Percentiles rank a stretch among this genome's conserved stretches.
These are phyloP conservation scores for Saccharomyces hybrid DNA, from an alignment of 1,139 yeast genomes.

Conservation along the genomic window DNA sequence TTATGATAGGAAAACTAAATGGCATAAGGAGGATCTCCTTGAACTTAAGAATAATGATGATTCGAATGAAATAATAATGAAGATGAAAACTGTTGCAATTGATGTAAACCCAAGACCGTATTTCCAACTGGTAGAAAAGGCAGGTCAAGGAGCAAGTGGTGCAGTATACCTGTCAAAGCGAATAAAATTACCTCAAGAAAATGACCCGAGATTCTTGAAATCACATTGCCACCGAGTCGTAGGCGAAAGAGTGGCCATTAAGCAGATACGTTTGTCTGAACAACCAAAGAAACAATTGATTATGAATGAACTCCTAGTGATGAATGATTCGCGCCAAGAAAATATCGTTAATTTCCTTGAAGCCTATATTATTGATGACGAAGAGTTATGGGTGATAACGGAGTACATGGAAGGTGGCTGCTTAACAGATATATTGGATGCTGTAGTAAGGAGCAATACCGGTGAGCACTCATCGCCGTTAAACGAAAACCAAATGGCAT, in stretches of 20 bases:
- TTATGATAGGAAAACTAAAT: not conserved
- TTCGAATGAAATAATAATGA: constrained; percentile 68
- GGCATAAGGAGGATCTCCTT: not conserved
- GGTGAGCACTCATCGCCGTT: constrained; percentile 30
- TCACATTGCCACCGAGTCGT: constrained; percentile 19
- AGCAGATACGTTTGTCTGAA: constrained; percentile 84
- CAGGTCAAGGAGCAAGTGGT: constrained; percentile 99
- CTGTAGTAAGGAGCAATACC: constrained; percentile 41
- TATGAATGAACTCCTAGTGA: constrained; percentile 83
- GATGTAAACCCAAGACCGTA: constrained; percentile 72
- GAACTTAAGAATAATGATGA: constrained; percentile 48
- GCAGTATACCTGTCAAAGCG: constrained; percentile 81
- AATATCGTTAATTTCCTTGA: constrained; percentile 88
- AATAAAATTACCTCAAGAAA: constrained; percentile 32
- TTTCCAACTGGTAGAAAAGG: constrained; percentile 78
- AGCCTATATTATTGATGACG: constrained; percentile 52
- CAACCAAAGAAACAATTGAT: constrained; percentile 91
- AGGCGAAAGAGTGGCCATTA: constrained; percentile 61
- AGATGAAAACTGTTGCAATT: constrained; percentile 72
- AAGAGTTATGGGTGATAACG: constrained; percentile 80
- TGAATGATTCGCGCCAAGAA: constrained; percentile 84
- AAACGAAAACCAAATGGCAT: constrained; percentile 69
- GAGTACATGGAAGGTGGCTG: constrained; percentile 89
- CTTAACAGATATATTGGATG: constrained; percentile 72
- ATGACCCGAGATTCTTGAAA: constrained; percentile 15